Evolutionary conservation across 345 rosid genomes (phyloP).

Genomic region (Trapa incisa): DNA sequence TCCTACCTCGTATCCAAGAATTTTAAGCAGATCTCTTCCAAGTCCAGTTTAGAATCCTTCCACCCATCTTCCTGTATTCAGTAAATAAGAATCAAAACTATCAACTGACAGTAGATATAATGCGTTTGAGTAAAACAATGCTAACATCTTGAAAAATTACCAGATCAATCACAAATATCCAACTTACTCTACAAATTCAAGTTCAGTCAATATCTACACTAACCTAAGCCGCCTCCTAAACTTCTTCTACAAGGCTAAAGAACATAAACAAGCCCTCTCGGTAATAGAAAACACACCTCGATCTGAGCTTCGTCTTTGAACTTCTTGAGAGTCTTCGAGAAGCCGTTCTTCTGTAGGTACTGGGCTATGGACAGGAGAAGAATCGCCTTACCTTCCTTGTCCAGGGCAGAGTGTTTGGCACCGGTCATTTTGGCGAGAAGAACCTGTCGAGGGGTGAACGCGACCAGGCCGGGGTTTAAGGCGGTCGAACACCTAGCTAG

Average conservation of each 20-base stretch:
- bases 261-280: neutral
- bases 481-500: slow-evolving; percentile 5
- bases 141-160: too few species aligned
- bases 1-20: slow-evolving; percentile 38
- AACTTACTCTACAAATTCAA: neutral
- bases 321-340: slow-evolving; percentile 64
- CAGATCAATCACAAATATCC: neutral
- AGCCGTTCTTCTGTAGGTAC: slow-evolving; percentile 42
- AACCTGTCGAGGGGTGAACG: slow-evolving; percentile 51
- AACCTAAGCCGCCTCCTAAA: too few species aligned
- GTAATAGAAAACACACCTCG: slow-evolving; percentile 25
- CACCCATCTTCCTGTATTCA: slow-evolving; percentile 41
- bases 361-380: slow-evolving; percentile 44
- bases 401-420: slow-evolving; percentile 1
- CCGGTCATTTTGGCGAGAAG: slow-evolving; percentile 22
- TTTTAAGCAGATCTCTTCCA: slow-evolving; percentile 47
- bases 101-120: neutral
- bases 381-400: slow-evolving; percentile 20
- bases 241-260: too few species aligned
- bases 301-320: slow-evolving; percentile 51
- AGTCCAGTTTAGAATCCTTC: slow-evolving; percentile 22
- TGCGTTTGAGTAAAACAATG: neutral
- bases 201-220: too few species aligned
- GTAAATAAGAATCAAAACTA: neutral
- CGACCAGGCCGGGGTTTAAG: slow-evolving; percentile 25